Evolutionary conservation across 202 grass and related monocot species (phyloP), one percentile per base, ranked within the genome.

Genomic region (Hordeum pubiflorum): DNA sequence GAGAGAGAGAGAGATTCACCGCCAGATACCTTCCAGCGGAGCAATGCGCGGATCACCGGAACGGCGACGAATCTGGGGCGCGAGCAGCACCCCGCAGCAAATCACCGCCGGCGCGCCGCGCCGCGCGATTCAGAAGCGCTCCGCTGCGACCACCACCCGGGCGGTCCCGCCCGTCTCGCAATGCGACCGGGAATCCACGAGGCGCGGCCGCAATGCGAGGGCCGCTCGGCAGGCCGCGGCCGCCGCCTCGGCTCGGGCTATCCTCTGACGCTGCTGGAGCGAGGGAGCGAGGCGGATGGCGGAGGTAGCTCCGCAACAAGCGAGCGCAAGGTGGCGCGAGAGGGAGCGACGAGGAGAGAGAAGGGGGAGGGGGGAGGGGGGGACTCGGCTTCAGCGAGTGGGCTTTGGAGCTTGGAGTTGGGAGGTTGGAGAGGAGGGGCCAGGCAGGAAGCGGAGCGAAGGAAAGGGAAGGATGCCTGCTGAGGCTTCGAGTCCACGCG

Each of bases 401-500:
- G 59, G 76, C 26, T 50, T 8, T 64, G 75, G 58, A 67, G 43
- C 22, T 79, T 10, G 4, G 77, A 26, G 7, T 2, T 1, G 0
- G 5, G 43, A 0, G 4, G 43, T 15, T 46, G 64, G 63, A 37
- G 17, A 1, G 9, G 34, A 9, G n/a, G 54, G 27, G 29, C 31
- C 6, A 58, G 33, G 55, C 4, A 58, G 9, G 31, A 58, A 9
- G 10, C 27, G 66, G 22, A 55, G 23, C 21, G 11, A 0, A 14
- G 26, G 11, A 3, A 10, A 4, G 64, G 9, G 18, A 17, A 21
- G 4, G 68, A 17, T 48, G 44, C 44, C 14, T 4, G 7, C 2
- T 17, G 24, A 56, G 66, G 44, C 87, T 82, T 89, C 78, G 62
- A 72, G 79, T 74, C 50, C 37, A 89, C 83, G 87, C 65, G 33